Conservation (phyloP, 805 yeast genomes). For the Wickerhamiella azymoides region DNA sequence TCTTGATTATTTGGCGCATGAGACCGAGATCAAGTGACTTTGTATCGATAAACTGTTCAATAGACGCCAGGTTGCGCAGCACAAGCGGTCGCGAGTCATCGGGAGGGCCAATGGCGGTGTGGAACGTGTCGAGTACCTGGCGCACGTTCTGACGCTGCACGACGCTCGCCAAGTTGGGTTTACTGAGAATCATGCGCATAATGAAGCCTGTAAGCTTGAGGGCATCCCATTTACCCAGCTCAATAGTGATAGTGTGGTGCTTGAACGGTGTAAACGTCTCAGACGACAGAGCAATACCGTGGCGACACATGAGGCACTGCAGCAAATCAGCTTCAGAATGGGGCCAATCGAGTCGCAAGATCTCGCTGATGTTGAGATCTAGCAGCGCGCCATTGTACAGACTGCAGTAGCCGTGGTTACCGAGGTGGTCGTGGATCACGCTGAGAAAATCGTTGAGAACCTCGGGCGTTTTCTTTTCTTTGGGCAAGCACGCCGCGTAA, state of each 20-base stretch:
- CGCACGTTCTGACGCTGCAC: constrained; percentile 46
- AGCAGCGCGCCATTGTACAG: constrained; percentile 49
- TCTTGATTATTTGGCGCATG: constrained; percentile 9
- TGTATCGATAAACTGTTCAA: constrained; percentile 33
- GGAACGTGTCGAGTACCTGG: constrained; percentile 7
- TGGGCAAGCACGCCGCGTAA: constrained; percentile 21
- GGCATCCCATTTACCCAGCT: constrained; percentile 32
- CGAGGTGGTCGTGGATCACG: constrained; percentile 60
- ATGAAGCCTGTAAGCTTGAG: constrained; percentile 33
- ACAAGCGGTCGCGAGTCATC: constrained; percentile 16
- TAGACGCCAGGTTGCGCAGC: constrained; percentile 25
- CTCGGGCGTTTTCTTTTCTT: constrained; percentile 12
- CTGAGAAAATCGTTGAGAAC: constrained; percentile 36
- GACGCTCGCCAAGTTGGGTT: constrained; percentile 44
- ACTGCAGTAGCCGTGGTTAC: constrained; percentile 56
- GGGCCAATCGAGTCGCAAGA: constrained; percentile 31
- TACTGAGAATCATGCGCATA: constrained; percentile 40
- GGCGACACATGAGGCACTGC: constrained; percentile 67
- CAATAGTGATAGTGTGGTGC: constrained; percentile 38
- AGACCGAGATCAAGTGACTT: neutral
- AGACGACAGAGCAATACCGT: constrained; percentile 48
- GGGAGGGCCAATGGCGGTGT: constrained; percentile 10
- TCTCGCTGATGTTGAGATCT: constrained; percentile 39
- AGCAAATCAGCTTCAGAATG: constrained; percentile 54
- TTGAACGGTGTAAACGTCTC: constrained; percentile 52